phyloP scores from a whole-genome alignment of 768 basidiomycete genomes.

The Trametes elegans region DNA sequence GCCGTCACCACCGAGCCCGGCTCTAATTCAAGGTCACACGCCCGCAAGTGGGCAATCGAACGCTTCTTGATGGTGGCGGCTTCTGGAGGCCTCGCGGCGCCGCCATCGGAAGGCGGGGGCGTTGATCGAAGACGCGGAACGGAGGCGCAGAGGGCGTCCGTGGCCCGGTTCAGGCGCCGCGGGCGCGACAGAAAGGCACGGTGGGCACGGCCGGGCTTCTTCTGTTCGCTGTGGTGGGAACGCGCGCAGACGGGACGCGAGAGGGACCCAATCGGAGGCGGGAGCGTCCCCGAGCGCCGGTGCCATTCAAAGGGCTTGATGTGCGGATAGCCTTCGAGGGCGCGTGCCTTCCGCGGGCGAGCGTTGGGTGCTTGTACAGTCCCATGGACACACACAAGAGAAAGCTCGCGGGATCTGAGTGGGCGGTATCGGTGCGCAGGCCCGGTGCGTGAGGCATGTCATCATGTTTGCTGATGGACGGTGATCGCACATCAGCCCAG shows the following conservation, averaged over 20 bases:
- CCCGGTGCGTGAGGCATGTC: too few species aligned
- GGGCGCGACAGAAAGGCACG: not conserved
- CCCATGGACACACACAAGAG: too few species aligned
- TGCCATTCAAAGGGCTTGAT: not conserved
- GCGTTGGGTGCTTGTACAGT: too few species aligned
- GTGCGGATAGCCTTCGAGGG: slow-evolving; percentile 6
- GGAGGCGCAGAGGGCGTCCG: not conserved
- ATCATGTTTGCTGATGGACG: too few species aligned
- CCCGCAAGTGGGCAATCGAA: too few species aligned
- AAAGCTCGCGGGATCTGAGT: not conserved
- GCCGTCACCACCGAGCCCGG: too few species aligned
- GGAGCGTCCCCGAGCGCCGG: not conserved
- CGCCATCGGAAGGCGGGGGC: not conserved
- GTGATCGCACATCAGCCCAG: too few species aligned
- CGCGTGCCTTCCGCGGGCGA: not conserved
- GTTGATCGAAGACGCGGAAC: not conserved
- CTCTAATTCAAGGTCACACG: too few species aligned
- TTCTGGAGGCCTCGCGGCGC: not conserved
- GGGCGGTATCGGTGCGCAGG: not conserved
- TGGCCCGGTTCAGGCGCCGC: not conserved
- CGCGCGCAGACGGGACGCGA: not conserved
- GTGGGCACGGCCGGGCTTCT: not conserved
- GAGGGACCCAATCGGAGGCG: not conserved
- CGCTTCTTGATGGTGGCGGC: too few species aligned
- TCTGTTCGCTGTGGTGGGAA: not conserved